These are phyloP conservation scores for Saccharomycopsis sp. DNA, from an alignment of 805 yeast species.

Conservation along the genomic window DNA sequence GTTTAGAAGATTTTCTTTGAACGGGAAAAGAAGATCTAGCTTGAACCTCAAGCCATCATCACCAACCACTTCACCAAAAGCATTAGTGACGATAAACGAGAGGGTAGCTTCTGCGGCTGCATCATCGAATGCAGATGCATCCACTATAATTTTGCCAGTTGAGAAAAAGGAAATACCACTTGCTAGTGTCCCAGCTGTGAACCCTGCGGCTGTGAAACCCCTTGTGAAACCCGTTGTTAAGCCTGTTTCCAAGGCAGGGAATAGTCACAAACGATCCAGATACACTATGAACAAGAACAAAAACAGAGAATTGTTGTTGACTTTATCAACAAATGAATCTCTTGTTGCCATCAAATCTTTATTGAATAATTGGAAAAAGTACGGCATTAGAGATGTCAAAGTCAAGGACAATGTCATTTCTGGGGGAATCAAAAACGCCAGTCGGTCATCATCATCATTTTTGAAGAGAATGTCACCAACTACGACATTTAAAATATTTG, in stretches of 20 bases:
- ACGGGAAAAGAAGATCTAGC: conserved; percentile 1
- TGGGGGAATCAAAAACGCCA: conserved; percentile 14
- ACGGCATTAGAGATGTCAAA: conserved; percentile 24
- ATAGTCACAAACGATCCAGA: background rate
- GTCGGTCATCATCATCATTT: conserved; percentile 9
- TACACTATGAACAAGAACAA: conserved; percentile 4
- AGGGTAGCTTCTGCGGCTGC: background rate
- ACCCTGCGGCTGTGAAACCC: background rate
- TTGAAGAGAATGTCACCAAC: conserved; percentile 11
- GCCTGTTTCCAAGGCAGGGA: background rate
- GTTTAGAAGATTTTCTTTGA: conserved; percentile 15
- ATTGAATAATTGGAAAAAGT: conserved; percentile 25
- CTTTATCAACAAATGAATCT: conserved; percentile 13
- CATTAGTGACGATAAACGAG: background rate
- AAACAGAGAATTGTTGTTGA: conserved; percentile 15
- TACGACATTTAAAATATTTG: conserved; percentile 15
- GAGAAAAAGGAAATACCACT: no score
- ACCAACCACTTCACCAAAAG: background rate
- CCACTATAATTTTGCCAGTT: no score
- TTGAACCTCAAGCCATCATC: background rate
- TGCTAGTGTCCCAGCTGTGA: no score
- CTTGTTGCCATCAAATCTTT: conserved; percentile 18
- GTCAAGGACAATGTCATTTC: conserved; percentile 16
- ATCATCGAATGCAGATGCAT: background rate
- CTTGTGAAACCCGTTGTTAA: background rate